Evolutionary conservation across 2,329 filamentous ascomycete genomes (phyloP).

Genomic region (Hymenotorrendiella dingleyae): DNA sequence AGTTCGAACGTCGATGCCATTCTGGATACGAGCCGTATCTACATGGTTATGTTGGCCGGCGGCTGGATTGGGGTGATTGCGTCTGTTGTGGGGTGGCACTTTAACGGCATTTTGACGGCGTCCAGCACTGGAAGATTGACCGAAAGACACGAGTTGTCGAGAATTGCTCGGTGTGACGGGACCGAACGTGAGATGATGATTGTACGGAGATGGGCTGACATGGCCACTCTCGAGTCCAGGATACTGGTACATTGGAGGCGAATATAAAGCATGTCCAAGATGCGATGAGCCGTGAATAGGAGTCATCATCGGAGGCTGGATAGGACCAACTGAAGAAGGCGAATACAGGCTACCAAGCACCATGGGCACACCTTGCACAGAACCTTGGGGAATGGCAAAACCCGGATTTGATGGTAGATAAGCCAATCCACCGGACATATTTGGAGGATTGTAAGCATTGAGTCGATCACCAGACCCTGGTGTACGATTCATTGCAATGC

Average conservation of each 20-base stretch:
- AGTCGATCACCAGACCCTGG: constrained; percentile 1
- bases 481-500: not conserved
- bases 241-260: constrained; percentile 3
- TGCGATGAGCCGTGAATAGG: constrained; percentile 1
- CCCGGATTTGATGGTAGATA: constrained; percentile 2
- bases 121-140: constrained; percentile 11
- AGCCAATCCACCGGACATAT: not conserved
- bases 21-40: constrained; percentile 52
- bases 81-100: constrained; percentile 32
- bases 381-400: constrained; percentile 2
- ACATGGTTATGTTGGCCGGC: constrained; percentile 56
- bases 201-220: constrained; percentile 1
- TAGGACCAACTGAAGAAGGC: not conserved
- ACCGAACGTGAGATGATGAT: constrained; percentile 2
- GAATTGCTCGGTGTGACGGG: constrained; percentile 9
- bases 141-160: constrained; percentile 6
- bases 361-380: constrained; percentile 3
- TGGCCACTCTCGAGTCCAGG: not conserved
- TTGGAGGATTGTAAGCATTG: not conserved
- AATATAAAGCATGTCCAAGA: not conserved
- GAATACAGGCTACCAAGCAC: constrained; percentile 2
- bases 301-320: constrained; percentile 5
- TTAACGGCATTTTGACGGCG: constrained; percentile 35
- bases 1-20: constrained; percentile 67
- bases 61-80: constrained; percentile 33